A percentile compares a stretch with the other conserved stretches of the same genome.
Conservation (phyloP, 768 basidiomycete species). For the Mrakia gelida region DNA sequence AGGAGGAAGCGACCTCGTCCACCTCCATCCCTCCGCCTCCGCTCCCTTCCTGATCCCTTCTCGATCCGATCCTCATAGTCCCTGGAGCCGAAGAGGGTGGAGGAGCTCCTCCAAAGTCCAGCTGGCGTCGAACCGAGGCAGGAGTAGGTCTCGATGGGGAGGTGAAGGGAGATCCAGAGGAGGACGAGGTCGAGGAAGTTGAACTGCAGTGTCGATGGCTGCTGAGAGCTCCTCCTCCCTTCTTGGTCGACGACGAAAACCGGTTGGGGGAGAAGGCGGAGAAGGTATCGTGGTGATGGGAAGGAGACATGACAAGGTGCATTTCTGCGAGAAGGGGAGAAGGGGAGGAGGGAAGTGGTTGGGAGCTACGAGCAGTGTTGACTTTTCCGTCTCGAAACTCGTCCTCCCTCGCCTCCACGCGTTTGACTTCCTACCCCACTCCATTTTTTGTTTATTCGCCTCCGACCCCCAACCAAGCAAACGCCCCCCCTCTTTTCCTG, state of each 20-base stretch:
- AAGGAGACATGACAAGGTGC: not conserved
- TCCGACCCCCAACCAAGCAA: not conserved
- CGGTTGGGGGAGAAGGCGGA: not conserved
- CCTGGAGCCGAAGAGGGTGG: not conserved
- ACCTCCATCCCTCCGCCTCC: not conserved
- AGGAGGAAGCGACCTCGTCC: not conserved
- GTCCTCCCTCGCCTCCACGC: not conserved
- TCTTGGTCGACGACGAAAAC: no score
- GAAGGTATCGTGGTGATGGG: not conserved
- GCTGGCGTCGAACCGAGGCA: not conserved
- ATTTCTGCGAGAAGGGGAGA: not conserved
- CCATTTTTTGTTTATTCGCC: no score
- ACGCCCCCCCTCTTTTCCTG: not conserved
- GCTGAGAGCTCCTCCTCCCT: not conserved
- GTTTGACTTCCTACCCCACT: not conserved
- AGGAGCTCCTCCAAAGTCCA: conserved; percentile 10
- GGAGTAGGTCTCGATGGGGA: not conserved
- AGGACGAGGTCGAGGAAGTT: not conserved
- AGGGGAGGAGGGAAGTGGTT: not conserved
- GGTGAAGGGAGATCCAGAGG: not conserved
- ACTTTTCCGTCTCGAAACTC: not conserved
- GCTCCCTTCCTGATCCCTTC: not conserved
- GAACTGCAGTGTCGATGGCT: not conserved
- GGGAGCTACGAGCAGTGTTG: not conserved
- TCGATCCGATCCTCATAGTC: no score